Conservation (phyloP, 1,284 basidiomycete species). For the Xerocomus minutiporus region DNA sequence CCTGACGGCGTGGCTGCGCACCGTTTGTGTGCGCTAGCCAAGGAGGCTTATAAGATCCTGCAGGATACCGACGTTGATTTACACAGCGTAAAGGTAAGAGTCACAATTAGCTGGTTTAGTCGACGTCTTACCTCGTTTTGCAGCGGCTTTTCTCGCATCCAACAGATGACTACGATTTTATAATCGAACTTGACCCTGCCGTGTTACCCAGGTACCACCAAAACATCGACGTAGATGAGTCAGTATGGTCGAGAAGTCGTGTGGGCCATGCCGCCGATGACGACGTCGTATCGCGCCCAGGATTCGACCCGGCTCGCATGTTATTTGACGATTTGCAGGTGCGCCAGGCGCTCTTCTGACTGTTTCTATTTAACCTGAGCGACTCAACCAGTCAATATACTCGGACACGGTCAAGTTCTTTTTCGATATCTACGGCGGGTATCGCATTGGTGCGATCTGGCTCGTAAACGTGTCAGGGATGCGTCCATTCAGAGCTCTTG, state of each 20-base stretch:
- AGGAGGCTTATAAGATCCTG: conserved; percentile 54
- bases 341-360: conserved; percentile 18
- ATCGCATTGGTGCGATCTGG: conserved; percentile 81
- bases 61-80: conserved; percentile 18
- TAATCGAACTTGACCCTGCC: conserved; percentile 69
- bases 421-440: conserved; percentile 80
- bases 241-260: conserved; percentile 40
- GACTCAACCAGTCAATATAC: conserved; percentile 57
- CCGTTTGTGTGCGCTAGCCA: conserved; percentile 67
- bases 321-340: conserved; percentile 73
- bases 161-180: conserved; percentile 78
- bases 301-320: conserved; percentile 76
- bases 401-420: conserved; percentile 81
- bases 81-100: conserved; percentile 52
- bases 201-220: conserved; percentile 73
- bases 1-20: conserved; percentile 69
- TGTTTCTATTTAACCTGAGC: neutral
- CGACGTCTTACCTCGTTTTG: conserved; percentile 7
- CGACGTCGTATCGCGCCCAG: conserved; percentile 45
- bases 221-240: conserved; percentile 49
- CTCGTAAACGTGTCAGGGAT: conserved; percentile 62
- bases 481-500: conserved; percentile 75
- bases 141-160: conserved; percentile 84
- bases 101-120: neutral
- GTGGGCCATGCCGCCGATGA: conserved; percentile 48